These are phyloP conservation scores for Cryptosporidium felis DNA, from an alignment of 169 alveolate genomes.

Conservation along the genomic window DNA sequence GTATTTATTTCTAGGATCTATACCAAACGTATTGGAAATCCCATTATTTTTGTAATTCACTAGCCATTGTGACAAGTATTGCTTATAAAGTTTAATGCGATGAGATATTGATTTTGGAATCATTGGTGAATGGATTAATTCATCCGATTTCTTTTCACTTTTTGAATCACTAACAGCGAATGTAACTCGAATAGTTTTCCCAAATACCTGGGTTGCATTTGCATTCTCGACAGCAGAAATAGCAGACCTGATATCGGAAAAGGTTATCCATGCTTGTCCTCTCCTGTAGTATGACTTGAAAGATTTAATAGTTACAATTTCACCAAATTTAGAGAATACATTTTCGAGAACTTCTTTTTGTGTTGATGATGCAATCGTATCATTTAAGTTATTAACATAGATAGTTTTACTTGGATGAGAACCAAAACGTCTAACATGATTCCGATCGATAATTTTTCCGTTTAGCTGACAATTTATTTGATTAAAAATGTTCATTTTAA, in stretches of 20 bases:
- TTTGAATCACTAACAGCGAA: conserved; percentile 1
- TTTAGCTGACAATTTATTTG: too few relatives aligned
- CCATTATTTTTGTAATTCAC: background rate
- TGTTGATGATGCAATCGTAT: background rate
- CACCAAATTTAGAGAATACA: conserved; percentile 27
- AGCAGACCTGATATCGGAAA: conserved; percentile 13
- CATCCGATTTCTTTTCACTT: background rate
- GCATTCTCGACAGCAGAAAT: background rate
- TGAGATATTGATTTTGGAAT: conserved; percentile 3
- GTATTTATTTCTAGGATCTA: background rate
- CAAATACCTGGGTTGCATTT: conserved; percentile 1
- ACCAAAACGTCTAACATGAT: too few relatives aligned
- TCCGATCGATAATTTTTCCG: too few relatives aligned
- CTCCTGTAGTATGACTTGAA: conserved; percentile 40
- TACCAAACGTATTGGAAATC: background rate
- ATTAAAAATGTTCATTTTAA: too few relatives aligned
- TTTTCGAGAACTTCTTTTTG: background rate
- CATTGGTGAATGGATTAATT: background rate
- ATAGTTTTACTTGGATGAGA: conserved; percentile 1
- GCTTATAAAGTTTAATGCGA: conserved; percentile 16
- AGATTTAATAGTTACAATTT: conserved; percentile 15
- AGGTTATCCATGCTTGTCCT: conserved; percentile 70
- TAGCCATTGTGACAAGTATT: conserved; percentile 43
- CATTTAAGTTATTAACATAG: conserved; percentile 45
- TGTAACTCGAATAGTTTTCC: conserved; percentile 1